Evolutionary conservation across 2,329 filamentous ascomycete species (phyloP), one percentile per base, ranked within the genome.

Genomic region (Didymella exigua): DNA sequence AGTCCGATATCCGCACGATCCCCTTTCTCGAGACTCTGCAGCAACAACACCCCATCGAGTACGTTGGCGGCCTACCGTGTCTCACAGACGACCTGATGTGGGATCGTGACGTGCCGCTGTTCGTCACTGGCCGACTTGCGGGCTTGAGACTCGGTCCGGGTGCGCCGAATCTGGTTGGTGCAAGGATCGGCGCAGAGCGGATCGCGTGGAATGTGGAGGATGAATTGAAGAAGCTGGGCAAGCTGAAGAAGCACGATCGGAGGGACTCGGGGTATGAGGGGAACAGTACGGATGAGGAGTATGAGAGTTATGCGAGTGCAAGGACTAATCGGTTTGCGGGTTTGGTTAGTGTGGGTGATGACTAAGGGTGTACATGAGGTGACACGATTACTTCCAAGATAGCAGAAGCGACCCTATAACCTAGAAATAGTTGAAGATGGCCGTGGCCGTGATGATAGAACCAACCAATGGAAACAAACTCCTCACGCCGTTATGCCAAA

Each of bases 31-130:
- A 84, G 51, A 82, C 77, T 0, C 83, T 93, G 68, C 73, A 83
- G 8, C 59, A 76, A 3, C 80, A 85, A 16, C 79, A 87, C 57
- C 89, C 88, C 0, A 81, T 93, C 29, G 74, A 84, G 14, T 81
- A 78, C 0, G 80, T 84, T 21, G 85, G 85, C 4, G 90, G 90
- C 0, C 76, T 92, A 18, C 90, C 90, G 0, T 90, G 87, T 60
- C 73, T 93, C 46, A 93, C 83, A 2, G 84, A 93, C 36, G 89
- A 93, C 64, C 77, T 93, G 56, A 88, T 87, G 81, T 93, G 89
- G 90, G 80, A 80, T 31, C 79, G 86, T 0, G 84, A 85, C n/a
- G 83, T 93, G 0, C 90, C 90, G 1, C 73, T 92, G 1, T 93
- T 91, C 66, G 75, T 90, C 54, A 86, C 87, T 0, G 90, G 90